phyloP scores from a whole-genome alignment of 2,329 filamentous ascomycete genomes.

The Aspergillus viridinutans region DNA sequence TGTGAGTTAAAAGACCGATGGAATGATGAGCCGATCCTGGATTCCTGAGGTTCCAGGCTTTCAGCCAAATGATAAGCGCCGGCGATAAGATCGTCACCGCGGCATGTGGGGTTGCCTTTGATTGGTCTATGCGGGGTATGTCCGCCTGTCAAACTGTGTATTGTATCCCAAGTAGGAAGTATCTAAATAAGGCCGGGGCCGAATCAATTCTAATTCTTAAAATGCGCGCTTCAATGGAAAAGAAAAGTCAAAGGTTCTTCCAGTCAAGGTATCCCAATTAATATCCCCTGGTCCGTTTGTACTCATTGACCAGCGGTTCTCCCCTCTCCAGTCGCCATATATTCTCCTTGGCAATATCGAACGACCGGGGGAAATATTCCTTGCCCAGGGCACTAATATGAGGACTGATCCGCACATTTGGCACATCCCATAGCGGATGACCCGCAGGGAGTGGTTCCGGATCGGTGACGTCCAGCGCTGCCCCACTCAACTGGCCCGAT shows the following conservation, averaged over 20 bases:
- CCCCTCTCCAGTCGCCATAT: slow-evolving; percentile 51
- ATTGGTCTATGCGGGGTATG: not conserved
- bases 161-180: too few species aligned
- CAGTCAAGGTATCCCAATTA: slow-evolving; percentile 23
- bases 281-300: slow-evolving; percentile 59
- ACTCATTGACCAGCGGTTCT: slow-evolving; percentile 57
- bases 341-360: slow-evolving; percentile 58
- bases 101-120: too few species aligned
- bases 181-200: not conserved
- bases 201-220: not conserved
- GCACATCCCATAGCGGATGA: slow-evolving; percentile 64
- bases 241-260: too few species aligned
- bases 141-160: too few species aligned
- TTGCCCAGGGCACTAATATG: slow-evolving; percentile 57
- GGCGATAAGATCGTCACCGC: too few species aligned
- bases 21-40: not conserved
- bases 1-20: not conserved
- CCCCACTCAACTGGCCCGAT: slow-evolving; percentile 55
- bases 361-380: slow-evolving; percentile 54
- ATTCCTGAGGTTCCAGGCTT: not conserved
- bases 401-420: slow-evolving; percentile 66
- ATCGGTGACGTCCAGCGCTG: slow-evolving; percentile 73
- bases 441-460: slow-evolving; percentile 69
- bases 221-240: not conserved
- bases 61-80: not conserved